phyloP scores from a whole-genome alignment of 176 grass and related monocot species.

The Puya raimondii region DNA sequence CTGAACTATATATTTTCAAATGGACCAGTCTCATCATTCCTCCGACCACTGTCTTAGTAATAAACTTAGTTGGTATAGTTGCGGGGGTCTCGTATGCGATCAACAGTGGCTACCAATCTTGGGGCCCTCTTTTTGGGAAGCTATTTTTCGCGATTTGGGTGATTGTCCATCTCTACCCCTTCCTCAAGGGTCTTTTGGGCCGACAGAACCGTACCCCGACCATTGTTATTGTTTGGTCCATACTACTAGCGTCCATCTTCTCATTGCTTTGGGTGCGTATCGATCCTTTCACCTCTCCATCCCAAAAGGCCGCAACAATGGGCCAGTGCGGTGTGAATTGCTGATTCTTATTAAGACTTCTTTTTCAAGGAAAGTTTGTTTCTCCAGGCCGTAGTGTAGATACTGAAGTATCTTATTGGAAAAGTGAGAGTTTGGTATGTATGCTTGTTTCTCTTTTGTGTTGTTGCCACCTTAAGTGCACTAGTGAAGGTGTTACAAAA shows the following conservation, averaged over 20 bases:
- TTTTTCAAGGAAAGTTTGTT: background rate
- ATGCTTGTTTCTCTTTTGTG: no score
- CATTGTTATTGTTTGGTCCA: slow-evolving; percentile 80
- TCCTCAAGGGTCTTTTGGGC: slow-evolving; percentile 76
- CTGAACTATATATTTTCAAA: slow-evolving; percentile 68
- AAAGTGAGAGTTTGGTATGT: no score
- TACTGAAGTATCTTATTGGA: background rate
- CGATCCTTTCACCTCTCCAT: slow-evolving; percentile 61
- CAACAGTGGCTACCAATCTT: slow-evolving; percentile 81
- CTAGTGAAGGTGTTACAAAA: no score
- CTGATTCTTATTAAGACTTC: slow-evolving; percentile 18
- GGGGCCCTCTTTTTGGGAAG: slow-evolving; percentile 75
- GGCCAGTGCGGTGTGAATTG: slow-evolving; percentile 90
- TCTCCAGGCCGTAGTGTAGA: background rate
- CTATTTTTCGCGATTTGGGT: slow-evolving; percentile 90
- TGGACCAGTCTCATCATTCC: slow-evolving; percentile 72
- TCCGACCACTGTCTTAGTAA: slow-evolving; percentile 61
- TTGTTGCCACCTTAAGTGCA: no score
- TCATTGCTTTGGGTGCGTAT: slow-evolving; percentile 76
- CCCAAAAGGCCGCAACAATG: slow-evolving; percentile 45
- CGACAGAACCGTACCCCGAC: slow-evolving; percentile 70
- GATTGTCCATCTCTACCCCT: slow-evolving; percentile 82
- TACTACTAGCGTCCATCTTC: slow-evolving; percentile 80
- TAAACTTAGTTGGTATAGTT: slow-evolving; percentile 72
- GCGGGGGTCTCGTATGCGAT: slow-evolving; percentile 70